Evolutionary conservation across 805 yeast species (phyloP).

Genomic region (Candida boidinii): DNA sequence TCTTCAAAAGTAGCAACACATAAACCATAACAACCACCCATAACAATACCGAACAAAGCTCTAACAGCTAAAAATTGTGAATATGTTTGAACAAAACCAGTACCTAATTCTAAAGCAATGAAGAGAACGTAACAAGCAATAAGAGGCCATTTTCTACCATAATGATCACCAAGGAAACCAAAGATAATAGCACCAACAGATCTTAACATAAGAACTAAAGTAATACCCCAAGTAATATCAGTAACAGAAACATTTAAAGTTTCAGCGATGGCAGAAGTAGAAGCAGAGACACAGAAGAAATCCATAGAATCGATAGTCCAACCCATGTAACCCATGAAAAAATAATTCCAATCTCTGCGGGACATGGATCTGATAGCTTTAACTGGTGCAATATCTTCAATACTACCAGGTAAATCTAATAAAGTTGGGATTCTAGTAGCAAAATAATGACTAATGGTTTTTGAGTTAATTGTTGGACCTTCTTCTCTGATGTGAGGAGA

Average conservation of each 20-base stretch:
- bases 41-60: constrained; percentile 43
- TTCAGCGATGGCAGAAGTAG: constrained; percentile 32
- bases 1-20: constrained; percentile 36
- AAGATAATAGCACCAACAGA: constrained; percentile 46
- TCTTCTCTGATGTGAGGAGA: too few species aligned
- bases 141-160: constrained; percentile 45
- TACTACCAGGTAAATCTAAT: constrained; percentile 4
- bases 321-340: constrained; percentile 34
- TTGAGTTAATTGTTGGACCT: constrained; percentile 9
- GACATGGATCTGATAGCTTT: constrained; percentile 35
- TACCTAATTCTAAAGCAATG: constrained; percentile 40
- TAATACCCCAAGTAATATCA: constrained; percentile 38
- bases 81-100: constrained; percentile 43
- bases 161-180: constrained; percentile 40
- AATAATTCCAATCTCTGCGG: constrained; percentile 38
- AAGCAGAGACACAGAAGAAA: constrained; percentile 39
- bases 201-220: constrained; percentile 46
- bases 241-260: constrained; percentile 27
- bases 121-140: constrained; percentile 30
- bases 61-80: constrained; percentile 44
- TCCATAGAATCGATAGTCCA: constrained; percentile 53
- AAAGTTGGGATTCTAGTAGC: constrained; percentile 7
- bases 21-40: constrained; percentile 40
- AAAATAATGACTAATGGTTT: constrained; percentile 4
- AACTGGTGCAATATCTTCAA: constrained; percentile 38